Evolutionary conservation across 2,329 filamentous ascomycete species (phyloP).

Genomic region (Penicillium sp.): DNA sequence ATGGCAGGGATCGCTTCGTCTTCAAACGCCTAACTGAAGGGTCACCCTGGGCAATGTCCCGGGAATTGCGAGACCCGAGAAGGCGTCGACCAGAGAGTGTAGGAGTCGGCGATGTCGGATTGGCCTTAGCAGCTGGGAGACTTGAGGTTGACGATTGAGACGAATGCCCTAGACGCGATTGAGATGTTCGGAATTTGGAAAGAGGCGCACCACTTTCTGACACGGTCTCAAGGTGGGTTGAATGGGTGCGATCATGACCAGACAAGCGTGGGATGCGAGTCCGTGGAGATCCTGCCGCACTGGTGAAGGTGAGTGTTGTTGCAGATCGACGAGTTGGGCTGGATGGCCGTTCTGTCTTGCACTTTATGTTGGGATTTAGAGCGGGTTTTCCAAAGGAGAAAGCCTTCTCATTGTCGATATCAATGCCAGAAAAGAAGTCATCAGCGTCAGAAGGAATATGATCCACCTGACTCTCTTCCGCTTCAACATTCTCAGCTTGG

Average conservation of each 20-base stretch:
- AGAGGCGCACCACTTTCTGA: slow-evolving; percentile 82
- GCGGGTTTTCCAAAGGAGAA: slow-evolving; percentile 79
- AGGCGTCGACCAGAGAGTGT: slow-evolving; percentile 63
- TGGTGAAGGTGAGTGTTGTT: slow-evolving; percentile 88
- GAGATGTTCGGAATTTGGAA: slow-evolving; percentile 60
- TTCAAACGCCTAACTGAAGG: slow-evolving; percentile 57
- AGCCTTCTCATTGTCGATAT: slow-evolving; percentile 78
- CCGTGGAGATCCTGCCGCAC: slow-evolving; percentile 58
- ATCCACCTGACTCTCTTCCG: slow-evolving; percentile 24
- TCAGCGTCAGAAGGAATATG: slow-evolving; percentile 51
- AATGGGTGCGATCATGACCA: slow-evolving; percentile 68
- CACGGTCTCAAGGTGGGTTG: slow-evolving; percentile 78
- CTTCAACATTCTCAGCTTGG: slow-evolving; percentile 36
- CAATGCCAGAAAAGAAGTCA: slow-evolving; percentile 82
- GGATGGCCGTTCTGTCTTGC: slow-evolving; percentile 68
- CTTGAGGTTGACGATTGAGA: slow-evolving; percentile 67
- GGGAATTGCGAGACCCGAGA: slow-evolving; percentile 46
- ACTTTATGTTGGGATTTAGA: slow-evolving; percentile 86
- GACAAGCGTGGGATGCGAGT: slow-evolving; percentile 81
- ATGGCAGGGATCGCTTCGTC: slow-evolving; percentile 61
- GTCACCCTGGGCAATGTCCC: slow-evolving; percentile 36
- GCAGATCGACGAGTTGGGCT: slow-evolving; percentile 71
- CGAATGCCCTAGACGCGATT: slow-evolving; percentile 67
- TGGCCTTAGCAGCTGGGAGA: slow-evolving; percentile 61
- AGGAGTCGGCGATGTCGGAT: slow-evolving; percentile 58